These are phyloP conservation scores for Alternaria ethzedia DNA, from an alignment of 2,329 filamentous ascomycete genomes.

Conservation along the genomic window DNA sequence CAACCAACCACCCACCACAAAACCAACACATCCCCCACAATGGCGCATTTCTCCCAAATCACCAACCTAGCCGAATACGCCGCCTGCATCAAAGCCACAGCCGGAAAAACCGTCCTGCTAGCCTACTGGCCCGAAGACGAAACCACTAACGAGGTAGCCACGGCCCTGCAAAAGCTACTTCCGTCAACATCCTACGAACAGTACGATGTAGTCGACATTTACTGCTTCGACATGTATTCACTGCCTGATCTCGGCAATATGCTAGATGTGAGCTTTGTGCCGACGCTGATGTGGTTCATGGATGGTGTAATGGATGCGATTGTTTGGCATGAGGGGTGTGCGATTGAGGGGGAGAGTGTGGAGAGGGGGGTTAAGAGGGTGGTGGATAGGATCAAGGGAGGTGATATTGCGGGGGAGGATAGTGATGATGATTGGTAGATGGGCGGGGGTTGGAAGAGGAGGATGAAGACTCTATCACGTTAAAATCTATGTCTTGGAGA, in stretches of 20 bases:
- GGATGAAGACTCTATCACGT: background rate
- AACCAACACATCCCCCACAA: constrained; percentile 1
- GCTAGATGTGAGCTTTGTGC: constrained; percentile 32
- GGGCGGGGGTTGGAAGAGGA: background rate
- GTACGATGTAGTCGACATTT: constrained; percentile 25
- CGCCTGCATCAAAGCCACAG: constrained; percentile 19
- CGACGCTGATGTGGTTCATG: constrained; percentile 33
- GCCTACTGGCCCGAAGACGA: constrained; percentile 32
- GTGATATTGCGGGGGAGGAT: constrained; percentile 29
- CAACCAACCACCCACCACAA: background rate
- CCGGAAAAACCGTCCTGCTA: constrained; percentile 27
- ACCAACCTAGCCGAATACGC: constrained; percentile 23
- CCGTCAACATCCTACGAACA: constrained; percentile 15
- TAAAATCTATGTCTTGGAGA: background rate
- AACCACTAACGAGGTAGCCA: constrained; percentile 21
- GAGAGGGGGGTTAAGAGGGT: constrained; percentile 30
- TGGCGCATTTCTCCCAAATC: constrained; percentile 20
- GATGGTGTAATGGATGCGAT: constrained; percentile 29
- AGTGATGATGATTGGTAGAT: constrained; percentile 27
- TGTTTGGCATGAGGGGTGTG: constrained; percentile 33
- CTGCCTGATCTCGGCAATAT: constrained; percentile 26
- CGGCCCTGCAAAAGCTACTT: constrained; percentile 20
- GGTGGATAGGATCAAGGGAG: constrained; percentile 33
- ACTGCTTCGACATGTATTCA: constrained; percentile 33
- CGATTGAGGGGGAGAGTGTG: constrained; percentile 31